Conservation (phyloP, 257 asterid species). For the Capsicum chinense region DNA sequence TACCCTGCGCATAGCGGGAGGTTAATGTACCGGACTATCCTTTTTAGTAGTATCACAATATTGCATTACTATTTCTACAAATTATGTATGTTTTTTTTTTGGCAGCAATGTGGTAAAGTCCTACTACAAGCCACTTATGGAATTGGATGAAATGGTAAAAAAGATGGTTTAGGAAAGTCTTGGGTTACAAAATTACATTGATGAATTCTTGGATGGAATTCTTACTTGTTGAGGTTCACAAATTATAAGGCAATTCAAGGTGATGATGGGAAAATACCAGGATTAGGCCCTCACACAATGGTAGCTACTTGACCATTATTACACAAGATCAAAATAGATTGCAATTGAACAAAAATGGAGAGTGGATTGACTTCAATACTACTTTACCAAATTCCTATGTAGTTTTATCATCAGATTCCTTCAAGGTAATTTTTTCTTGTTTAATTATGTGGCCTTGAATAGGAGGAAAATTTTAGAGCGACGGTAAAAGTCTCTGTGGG, state of each 20-base stretch:
- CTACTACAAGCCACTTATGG: background rate
- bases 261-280: background rate
- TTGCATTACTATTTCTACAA: too few species aligned
- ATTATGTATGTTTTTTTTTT: too few species aligned
- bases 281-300: background rate
- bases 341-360: background rate
- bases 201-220: background rate
- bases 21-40: too few species aligned
- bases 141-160: conserved; percentile 23
- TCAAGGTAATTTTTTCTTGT: background rate
- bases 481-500: too few species aligned
- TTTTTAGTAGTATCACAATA: too few species aligned
- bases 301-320: background rate
- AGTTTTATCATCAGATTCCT: background rate
- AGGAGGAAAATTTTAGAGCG: too few species aligned
- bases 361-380: background rate
- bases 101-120: background rate
- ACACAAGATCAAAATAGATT: background rate
- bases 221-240: background rate
- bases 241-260: background rate
- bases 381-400: background rate
- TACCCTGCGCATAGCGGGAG: too few species aligned
- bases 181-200: background rate
- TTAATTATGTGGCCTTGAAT: too few species aligned
- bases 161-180: conserved; percentile 13